Evolutionary conservation across 2,329 filamentous ascomycete genomes (phyloP), one percentile per base, ranked within the genome.

Genomic region (Penicillium thymicola): DNA sequence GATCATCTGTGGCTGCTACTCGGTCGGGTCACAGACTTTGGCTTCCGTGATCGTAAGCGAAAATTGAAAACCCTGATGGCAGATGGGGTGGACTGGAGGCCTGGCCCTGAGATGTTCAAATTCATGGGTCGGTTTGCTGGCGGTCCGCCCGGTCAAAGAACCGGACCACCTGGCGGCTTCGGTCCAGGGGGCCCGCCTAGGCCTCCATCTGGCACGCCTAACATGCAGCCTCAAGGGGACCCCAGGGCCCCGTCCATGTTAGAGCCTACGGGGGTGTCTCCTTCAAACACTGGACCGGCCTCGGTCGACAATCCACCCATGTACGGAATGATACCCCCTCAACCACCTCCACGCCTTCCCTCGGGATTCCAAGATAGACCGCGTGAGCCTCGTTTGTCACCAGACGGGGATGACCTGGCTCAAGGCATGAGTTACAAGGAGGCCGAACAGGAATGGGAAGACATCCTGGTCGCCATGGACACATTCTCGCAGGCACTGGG

Each of bases 1-100:
- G 94, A 99, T 70, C 91, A 97, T 70, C 76, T 97, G 5, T 82
- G 95, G 43, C 81, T 97, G 4, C 77, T 97, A 1, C 81, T 97
- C 25, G 92, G 86, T 9, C 86, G 94, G 2, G 79, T 96, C 14
- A 84, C 88, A 52, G 85, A 89, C 63, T 97, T 96, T 71, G 83
- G 88, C 2, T 84, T 87, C 1, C 86, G 84, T 61, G 94, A 97
- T 70, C 79, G 92, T 16, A 81, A 83, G 42, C 83, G 94, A 52
- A 99, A 99, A 72, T 77, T 89, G 47, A 87, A 82, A 66, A 84
- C 84, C 8, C 81, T 87, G 55, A 83, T 84, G 63, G 75, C 79
- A 37, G 82, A 84, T 64, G 83, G 84, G 11, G 80, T 81, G 44
- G 74, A 81, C 60, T 82, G 83, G 84, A 76, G 76, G 67, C 81